phyloP scores from a whole-genome alignment of 1,284 basidiomycete genomes.

The Fistulinella cinereoalba region DNA sequence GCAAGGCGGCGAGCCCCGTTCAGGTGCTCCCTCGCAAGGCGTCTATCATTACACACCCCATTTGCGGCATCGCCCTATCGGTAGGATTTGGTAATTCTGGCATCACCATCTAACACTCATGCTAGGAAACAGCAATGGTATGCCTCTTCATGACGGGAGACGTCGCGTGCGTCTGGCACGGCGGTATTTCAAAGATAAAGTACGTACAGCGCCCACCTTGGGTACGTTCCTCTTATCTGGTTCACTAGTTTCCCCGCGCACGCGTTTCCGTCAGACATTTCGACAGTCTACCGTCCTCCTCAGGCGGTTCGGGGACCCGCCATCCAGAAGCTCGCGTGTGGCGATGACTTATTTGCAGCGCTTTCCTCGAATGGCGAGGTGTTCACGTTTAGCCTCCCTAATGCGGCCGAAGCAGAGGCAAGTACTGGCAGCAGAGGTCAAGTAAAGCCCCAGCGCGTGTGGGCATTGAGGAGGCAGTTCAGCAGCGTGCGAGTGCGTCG shows the following conservation, averaged over 20 bases:
- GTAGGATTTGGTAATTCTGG: slow-evolving; percentile 50
- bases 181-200: slow-evolving; percentile 74
- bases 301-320: slow-evolving; percentile 66
- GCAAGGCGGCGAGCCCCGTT: slow-evolving; percentile 69
- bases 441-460: slow-evolving; percentile 83
- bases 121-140: slow-evolving; percentile 78
- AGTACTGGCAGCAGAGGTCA: slow-evolving; percentile 28
- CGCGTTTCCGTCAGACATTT: slow-evolving; percentile 69
- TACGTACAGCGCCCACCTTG: no score
- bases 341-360: slow-evolving; percentile 83
- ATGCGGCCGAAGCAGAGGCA: slow-evolving; percentile 31
- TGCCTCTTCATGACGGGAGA: slow-evolving; percentile 75
- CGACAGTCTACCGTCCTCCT: slow-evolving; percentile 71
- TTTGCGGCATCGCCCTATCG: slow-evolving; percentile 69
- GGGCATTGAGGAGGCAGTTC: slow-evolving; percentile 85
- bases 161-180: slow-evolving; percentile 82
- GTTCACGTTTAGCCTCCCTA: slow-evolving; percentile 73
- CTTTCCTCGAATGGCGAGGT: slow-evolving; percentile 88
- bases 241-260: slow-evolving; percentile 61
- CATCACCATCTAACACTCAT: neutral
- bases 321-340: slow-evolving; percentile 80
- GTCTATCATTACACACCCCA: slow-evolving; percentile 70
- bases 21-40: slow-evolving; percentile 84
- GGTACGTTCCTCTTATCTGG: slow-evolving; percentile 15
- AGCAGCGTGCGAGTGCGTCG: slow-evolving; percentile 71